phyloP scores from a whole-genome alignment of 768 basidiomycete species.

The Boletellus emodensis region DNA sequence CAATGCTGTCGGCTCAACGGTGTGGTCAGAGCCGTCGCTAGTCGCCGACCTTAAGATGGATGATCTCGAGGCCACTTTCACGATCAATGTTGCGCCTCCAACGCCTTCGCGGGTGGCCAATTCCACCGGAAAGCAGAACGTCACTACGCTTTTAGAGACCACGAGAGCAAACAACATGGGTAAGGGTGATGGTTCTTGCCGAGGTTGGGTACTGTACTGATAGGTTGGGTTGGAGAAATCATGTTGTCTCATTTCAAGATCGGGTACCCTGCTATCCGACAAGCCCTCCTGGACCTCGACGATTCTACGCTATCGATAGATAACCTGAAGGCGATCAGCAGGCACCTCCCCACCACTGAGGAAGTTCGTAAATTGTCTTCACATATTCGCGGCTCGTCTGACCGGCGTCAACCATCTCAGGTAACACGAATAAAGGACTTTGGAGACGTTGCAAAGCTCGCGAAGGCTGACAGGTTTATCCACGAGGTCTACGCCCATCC shows the following conservation, averaged over 20 bases:
- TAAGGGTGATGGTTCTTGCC: conserved; percentile 26
- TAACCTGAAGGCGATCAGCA: conserved; percentile 68
- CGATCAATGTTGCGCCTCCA: conserved; percentile 46
- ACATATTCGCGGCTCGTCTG: neutral
- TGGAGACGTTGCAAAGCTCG: conserved; percentile 66
- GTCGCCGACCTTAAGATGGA: conserved; percentile 50
- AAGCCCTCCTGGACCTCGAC: conserved; percentile 67
- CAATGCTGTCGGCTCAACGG: conserved; percentile 42
- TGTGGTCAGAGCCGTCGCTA: conserved; percentile 64
- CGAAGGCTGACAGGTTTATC: conserved; percentile 84
- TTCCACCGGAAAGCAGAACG: conserved; percentile 51
- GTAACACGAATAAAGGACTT: conserved; percentile 63
- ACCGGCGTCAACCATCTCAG: conserved; percentile 31
- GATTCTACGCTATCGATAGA: conserved; percentile 69
- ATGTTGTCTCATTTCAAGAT: conserved; percentile 17
- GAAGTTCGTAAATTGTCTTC: conserved; percentile 47
- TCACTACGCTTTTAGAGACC: conserved; percentile 73
- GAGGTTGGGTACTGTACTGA: neutral
- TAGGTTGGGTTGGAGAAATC: neutral
- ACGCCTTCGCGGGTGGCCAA: conserved; percentile 40
- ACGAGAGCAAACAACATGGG: conserved; percentile 83
- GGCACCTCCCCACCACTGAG: conserved; percentile 74
- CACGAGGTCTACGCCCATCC: conserved; percentile 48
- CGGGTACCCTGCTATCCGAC: conserved; percentile 59
- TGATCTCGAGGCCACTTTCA: conserved; percentile 74